These are phyloP conservation scores for Beauveria sp. DNA, from an alignment of 2,329 filamentous ascomycete genomes.

Conservation along the genomic window DNA sequence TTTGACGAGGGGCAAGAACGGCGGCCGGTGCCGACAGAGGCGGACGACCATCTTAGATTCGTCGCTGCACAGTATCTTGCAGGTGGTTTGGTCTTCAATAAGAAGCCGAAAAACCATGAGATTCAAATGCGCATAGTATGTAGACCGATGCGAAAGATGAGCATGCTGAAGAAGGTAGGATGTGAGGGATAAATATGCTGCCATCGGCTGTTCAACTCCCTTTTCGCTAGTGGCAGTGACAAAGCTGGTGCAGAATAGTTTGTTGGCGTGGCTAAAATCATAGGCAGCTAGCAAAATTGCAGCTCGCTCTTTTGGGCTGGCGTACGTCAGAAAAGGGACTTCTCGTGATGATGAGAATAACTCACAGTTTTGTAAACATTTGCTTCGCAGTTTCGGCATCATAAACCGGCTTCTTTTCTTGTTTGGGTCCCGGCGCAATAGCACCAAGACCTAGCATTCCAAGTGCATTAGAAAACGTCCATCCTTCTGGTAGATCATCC, in stretches of 20 bases:
- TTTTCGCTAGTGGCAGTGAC: conserved; percentile 58
- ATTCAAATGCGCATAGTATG: conserved; percentile 77
- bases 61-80: conserved; percentile 76
- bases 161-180: conserved; percentile 94
- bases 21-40: conserved; percentile 81
- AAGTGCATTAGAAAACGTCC: conserved; percentile 74
- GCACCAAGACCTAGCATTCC: conserved; percentile 77
- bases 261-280: conserved; percentile 91
- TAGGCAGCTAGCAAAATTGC: conserved; percentile 79
- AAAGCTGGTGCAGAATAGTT: conserved; percentile 83
- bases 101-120: conserved; percentile 85
- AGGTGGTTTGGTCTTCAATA: conserved; percentile 74
- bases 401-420: conserved; percentile 48
- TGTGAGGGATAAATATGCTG: conserved; percentile 75
- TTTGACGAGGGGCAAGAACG: conserved; percentile 65
- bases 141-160: conserved; percentile 69
- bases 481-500: conserved; percentile 84
- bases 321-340: conserved; percentile 14
- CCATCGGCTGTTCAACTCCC: conserved; percentile 64
- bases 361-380: conserved; percentile 71
- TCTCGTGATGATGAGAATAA: conserved; percentile 14
- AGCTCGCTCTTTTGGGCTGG: conserved; percentile 69
- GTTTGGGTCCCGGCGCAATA: conserved; percentile 61
- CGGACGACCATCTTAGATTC: conserved; percentile 68
- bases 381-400: conserved; percentile 75